phyloP scores from a whole-genome alignment of 306 rosid genomes.

The barrel medic (Medicago truncatula) region MtrunA17r5.0-ANR NC_053045.1:58380001-58380500 shows the following conservation, averaged over 20 bases:
- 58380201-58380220: slow-evolving; percentile 16
- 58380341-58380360: slow-evolving; percentile 99
- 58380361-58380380: slow-evolving; percentile 97
- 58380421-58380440: slow-evolving; percentile 68
- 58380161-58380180: neutral
- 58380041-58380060: neutral
- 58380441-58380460: slow-evolving; percentile 90
- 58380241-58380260: slow-evolving; percentile 28
- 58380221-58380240: slow-evolving; percentile 30
- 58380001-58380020: slow-evolving; percentile 13
- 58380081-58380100: neutral
- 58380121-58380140: neutral
- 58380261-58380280: slow-evolving; percentile 8
- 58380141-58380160: neutral
- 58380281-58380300: slow-evolving; percentile 80
- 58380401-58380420: slow-evolving; percentile 78
- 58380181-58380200: neutral
- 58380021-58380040: neutral
- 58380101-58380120: neutral
- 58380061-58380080: neutral
- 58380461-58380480: slow-evolving; percentile 96
- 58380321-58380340: slow-evolving; percentile 90
- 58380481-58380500: slow-evolving; percentile 96
- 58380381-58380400: slow-evolving; percentile 88
- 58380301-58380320: slow-evolving; percentile 84